Conservation (phyloP, 208 protist species). For the Strigomonas oncopelti region DNA sequence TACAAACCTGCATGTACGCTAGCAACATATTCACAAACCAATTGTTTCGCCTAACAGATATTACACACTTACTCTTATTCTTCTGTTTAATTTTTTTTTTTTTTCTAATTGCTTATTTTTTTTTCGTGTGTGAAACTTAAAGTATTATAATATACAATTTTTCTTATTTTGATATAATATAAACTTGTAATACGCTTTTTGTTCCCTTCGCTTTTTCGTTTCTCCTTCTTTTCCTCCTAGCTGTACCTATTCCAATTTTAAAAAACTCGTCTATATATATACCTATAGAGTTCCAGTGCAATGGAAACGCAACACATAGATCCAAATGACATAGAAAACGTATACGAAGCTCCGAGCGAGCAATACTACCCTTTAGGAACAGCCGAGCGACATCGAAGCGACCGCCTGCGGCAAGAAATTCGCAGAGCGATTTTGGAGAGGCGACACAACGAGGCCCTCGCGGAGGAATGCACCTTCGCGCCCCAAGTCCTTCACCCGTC, state of each 20-base stretch:
- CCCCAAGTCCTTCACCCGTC: slow-evolving; percentile 9
- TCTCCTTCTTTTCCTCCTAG: not conserved
- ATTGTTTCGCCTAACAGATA: slow-evolving; percentile 8
- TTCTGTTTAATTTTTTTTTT: slow-evolving; percentile 15
- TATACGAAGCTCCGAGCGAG: not conserved
- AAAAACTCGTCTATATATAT: no score
- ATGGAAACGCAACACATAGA: slow-evolving; percentile 1
- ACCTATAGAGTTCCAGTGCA: no score
- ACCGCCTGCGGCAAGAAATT: slow-evolving; percentile 36
- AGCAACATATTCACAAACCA: not conserved
- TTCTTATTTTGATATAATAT: no score
- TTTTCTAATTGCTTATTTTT: slow-evolving; percentile 5
- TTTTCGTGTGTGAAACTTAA: not conserved
- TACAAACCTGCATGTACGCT: not conserved
- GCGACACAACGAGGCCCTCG: not conserved
- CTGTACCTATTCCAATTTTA: no score
- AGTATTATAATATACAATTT: no score
- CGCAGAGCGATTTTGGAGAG: slow-evolving; percentile 16
- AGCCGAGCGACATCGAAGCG: slow-evolving; percentile 47
- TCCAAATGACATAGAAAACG: not conserved
- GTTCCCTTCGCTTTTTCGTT: not conserved
- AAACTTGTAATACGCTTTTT: not conserved
- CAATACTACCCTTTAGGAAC: slow-evolving; percentile 65
- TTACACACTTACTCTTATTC: not conserved
- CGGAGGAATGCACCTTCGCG: slow-evolving; percentile 37